Evolutionary conservation across 192 early-diverging fungal species (phyloP), one percentile per base, ranked within the genome.

Genomic region (Umbelopsis ramanniana): DNA sequence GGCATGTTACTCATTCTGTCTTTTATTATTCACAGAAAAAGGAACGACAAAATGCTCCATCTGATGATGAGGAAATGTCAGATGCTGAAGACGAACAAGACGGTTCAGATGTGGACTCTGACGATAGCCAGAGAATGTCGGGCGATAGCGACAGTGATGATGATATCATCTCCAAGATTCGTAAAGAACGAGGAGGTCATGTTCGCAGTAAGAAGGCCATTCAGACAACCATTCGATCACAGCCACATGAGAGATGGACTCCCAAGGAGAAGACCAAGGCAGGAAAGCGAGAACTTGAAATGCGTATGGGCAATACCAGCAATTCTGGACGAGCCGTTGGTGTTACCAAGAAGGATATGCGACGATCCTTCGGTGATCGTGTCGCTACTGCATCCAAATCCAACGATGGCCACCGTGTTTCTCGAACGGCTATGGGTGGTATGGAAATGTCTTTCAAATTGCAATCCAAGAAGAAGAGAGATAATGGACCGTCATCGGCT

Each of bases 371-470:
- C 67, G 78, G 67, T 38, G 33, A 66, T 14, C 69, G 78, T 10
- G 29, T 79, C 17, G 43, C 69, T 6, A 57, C 69, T 21, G 52
- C 47, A 24, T 50, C 46, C 26, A 66, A 68, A 38, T 50, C 52
- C 22, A 69, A 53, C 38, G 68, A 75, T 10, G 74, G 74, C 12
- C 74, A 79, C n/a, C 71, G 74, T 33, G 48, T 79, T n/a, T 75
- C 78, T 47, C 47, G 76, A 47, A 75, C 71, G 53, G 72, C 68
- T 52, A 75, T 78, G 71, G 79, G 82, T 50, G 79, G 76, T 38
- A 83, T 83, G 82, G 76, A 80, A 69, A 83, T 83, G 82, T 52
- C 76, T 21, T 83, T 83, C 70, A 83, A 77, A 68, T 60, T 75
- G 24, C 72, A 80, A 46, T 55, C 52, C 37, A 74, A 76, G 54